Base-by-base conservation (phyloP, 768 basidiomycete species). In the Cubamyces sp. region DNA sequence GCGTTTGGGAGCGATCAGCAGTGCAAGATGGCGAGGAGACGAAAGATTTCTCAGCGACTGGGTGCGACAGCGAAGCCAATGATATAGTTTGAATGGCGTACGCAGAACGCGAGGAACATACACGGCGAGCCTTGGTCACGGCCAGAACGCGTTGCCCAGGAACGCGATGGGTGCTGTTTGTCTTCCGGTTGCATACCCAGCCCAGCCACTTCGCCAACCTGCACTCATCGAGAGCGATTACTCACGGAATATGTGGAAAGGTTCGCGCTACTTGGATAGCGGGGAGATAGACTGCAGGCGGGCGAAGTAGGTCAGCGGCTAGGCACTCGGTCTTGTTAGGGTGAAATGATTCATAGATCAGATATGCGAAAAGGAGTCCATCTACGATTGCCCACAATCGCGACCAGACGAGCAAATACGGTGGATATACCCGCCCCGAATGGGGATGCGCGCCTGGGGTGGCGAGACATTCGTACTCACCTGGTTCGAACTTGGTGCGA, bases 371-470 rank as follows among this genome's bases (percentile, higher is more conserved):
- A 37, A 23, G 14, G 45, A 9, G 64, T 48, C 42, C 66, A 61
- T 71, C 64, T 34, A 48, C 18, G 48, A 51, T 57, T 57, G 60
- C 49, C 59, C 40, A 41, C 21, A 64, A 37, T 48, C 64, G 65
- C 79, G 75, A 78, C 73, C 79, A 77, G 79, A 80, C 77, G 77
- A 79, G 79, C 78, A 80, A 79, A 79, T 76, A 60, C 66, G 66
- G 53, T 55, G 49, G 28, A 64, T 42, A 57, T 49, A 46, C 39
- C 57, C 16, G 48, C 4, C 19, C 64, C 40, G 18, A 37, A 45
- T 16, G 40, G 16, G 23, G 23, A 19, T 12, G 37, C 30, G 52
- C 6, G 25, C 26, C 8, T 25, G 34, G 34, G 9, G 34, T 11
- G 9, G 34, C 34, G 42, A 34, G 1, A 15, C 26, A 59, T 11